Evolutionary conservation across 1,139 yeast genomes (phyloP).

Genomic region (Pneumocystis canis): DNA sequence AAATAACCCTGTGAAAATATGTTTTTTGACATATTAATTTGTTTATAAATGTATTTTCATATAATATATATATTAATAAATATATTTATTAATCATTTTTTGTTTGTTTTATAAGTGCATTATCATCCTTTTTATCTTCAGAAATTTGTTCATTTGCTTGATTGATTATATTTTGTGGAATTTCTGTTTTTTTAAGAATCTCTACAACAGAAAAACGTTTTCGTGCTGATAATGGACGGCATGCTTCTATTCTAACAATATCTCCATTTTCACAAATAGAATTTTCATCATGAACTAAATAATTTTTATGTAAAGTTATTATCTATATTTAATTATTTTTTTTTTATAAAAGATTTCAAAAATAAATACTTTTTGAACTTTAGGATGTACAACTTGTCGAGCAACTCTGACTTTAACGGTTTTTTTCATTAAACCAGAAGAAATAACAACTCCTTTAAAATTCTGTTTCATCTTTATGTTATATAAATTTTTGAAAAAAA

Average conservation of each 20-base stretch:
- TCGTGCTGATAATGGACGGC: constrained; percentile 63
- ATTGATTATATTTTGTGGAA: not conserved
- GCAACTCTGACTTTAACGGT: constrained; percentile 89
- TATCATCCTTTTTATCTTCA: not conserved
- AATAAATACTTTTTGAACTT: not conserved
- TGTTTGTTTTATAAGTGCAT: not conserved
- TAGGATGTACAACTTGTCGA: not conserved
- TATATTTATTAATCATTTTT: not conserved
- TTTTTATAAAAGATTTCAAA: not conserved
- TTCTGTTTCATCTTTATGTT: constrained; percentile 67
- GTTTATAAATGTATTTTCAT: no score
- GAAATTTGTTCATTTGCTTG: not conserved
- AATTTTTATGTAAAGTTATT: constrained; percentile 64
- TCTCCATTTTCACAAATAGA: constrained; percentile 86
- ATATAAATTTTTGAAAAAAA: not conserved
- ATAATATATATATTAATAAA: not conserved
- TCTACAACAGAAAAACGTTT: constrained; percentile 92
- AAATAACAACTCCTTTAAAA: constrained; percentile 79
- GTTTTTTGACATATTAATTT: no score
- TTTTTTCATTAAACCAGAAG: constrained; percentile 92
- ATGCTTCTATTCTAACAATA: constrained; percentile 75
- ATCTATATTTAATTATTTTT: constrained; percentile 33
- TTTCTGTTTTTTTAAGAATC: constrained; percentile 42
- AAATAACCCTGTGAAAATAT: no score
- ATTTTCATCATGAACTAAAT: constrained; percentile 85